Conservation (phyloP, 208 protist species). For the Vickermania ingenoplastis region DNA sequence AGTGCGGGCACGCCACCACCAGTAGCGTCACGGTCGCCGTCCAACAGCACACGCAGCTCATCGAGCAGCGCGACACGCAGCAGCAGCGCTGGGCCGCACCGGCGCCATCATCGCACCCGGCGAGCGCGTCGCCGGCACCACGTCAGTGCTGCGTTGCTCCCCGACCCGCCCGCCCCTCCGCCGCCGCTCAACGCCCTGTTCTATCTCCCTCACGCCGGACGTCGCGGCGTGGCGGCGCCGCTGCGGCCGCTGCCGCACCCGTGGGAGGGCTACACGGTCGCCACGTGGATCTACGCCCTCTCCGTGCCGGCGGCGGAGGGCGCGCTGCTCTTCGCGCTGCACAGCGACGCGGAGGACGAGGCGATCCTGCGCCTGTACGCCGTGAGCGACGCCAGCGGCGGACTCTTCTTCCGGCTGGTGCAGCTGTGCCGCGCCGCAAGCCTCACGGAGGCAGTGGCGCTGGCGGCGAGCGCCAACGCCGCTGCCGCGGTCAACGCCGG, state of each 20-base stretch:
- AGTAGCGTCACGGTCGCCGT: too few relatives aligned
- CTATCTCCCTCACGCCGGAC: constrained; percentile 14
- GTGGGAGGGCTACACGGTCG: constrained; percentile 68
- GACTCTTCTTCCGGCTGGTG: background rate
- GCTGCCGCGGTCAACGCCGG: background rate
- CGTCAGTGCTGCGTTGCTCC: background rate
- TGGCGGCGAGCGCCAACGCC: background rate
- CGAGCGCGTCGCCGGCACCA: background rate
- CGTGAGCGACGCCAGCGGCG: constrained; percentile 44
- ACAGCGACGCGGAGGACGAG: background rate
- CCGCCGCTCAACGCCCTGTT: background rate
- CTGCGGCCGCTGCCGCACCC: constrained; percentile 20
- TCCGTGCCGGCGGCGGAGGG: constrained; percentile 70
- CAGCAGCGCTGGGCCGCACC: background rate
- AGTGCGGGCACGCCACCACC: too few relatives aligned
- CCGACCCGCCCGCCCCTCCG: background rate
- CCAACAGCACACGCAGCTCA: too few relatives aligned
- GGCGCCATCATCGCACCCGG: background rate
- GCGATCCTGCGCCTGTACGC: constrained; percentile 17
- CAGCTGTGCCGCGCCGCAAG: background rate
- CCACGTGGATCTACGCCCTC: constrained; percentile 66
- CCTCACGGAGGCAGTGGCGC: background rate
- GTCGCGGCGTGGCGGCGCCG: constrained; percentile 43
- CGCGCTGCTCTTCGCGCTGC: constrained; percentile 49
- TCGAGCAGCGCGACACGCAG: background rate